These are phyloP conservation scores for Naganishia kalamii DNA, from an alignment of 768 basidiomycete genomes.

Conservation along the genomic window DNA sequence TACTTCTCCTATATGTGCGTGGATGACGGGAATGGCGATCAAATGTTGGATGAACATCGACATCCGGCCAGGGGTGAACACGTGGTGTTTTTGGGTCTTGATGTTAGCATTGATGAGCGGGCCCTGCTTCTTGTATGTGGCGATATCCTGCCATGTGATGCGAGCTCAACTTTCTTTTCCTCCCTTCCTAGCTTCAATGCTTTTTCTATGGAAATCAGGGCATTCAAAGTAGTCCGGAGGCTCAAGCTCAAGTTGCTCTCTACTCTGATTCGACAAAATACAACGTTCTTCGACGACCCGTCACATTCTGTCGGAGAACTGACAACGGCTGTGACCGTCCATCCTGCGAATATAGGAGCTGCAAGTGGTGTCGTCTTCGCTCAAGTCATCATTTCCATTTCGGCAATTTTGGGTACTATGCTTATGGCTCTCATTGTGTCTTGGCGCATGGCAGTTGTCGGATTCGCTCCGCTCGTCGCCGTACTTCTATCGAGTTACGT, in stretches of 20 bases:
- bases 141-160: too few species aligned
- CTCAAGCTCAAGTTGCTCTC: neutral
- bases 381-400: slow-evolving; percentile 26
- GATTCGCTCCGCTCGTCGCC: slow-evolving; percentile 29
- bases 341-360: neutral
- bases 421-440: slow-evolving; percentile 32
- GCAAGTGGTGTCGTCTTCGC: slow-evolving; percentile 26
- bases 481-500: slow-evolving; percentile 22
- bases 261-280: slow-evolving; percentile 3
- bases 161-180: too few species aligned
- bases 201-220: slow-evolving; percentile 16
- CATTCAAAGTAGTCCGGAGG: neutral
- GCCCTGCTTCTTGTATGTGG: neutral
- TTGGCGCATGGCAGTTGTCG: slow-evolving; percentile 34
- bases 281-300: neutral
- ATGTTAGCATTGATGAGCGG: slow-evolving; percentile 29
- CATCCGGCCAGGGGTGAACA: slow-evolving; percentile 8
- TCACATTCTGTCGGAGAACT: neutral
- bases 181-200: slow-evolving; percentile 24
- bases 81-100: slow-evolving; percentile 39
- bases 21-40: slow-evolving; percentile 33
- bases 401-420: slow-evolving; percentile 29
- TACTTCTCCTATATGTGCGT: slow-evolving; percentile 33
- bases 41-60: slow-evolving; percentile 24
- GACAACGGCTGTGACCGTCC: neutral